Evolutionary conservation across 208 protist species (phyloP).

Genomic region (Zelonia costaricensis): DNA sequence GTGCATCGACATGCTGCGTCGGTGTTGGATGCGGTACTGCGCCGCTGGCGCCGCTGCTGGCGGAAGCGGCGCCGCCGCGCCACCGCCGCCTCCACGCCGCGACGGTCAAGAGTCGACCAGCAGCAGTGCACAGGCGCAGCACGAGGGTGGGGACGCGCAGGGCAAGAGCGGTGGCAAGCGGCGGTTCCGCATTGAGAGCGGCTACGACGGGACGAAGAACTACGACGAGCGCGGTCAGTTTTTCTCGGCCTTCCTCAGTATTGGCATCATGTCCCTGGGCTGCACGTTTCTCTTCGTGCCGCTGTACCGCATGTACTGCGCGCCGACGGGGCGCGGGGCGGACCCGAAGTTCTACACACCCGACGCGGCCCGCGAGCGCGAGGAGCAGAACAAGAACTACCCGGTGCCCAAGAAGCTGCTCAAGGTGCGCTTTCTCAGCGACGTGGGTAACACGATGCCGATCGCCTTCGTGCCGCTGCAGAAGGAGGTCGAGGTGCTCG

Average conservation of each 20-base stretch:
- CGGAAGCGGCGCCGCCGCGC: slow-evolving; percentile 1
- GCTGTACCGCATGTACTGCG: slow-evolving; percentile 90
- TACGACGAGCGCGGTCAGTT: slow-evolving; percentile 85
- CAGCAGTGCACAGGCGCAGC: not conserved
- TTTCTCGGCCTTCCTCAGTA: slow-evolving; percentile 79
- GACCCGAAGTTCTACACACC: slow-evolving; percentile 89
- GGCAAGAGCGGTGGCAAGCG: slow-evolving; percentile 19
- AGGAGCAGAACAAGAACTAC: slow-evolving; percentile 71
- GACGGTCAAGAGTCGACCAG: not conserved
- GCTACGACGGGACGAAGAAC: slow-evolving; percentile 55
- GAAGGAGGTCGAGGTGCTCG: slow-evolving; percentile 87
- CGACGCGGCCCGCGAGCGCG: slow-evolving; percentile 59
- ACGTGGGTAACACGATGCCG: slow-evolving; percentile 90
- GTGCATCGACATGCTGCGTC: slow-evolving; percentile 68
- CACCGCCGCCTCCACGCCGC: slow-evolving; percentile 2
- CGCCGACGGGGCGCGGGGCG: slow-evolving; percentile 69
- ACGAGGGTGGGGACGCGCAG: not conserved
- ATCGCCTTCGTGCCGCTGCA: slow-evolving; percentile 92
- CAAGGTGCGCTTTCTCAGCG: slow-evolving; percentile 83
- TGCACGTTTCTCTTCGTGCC: slow-evolving; percentile 90
- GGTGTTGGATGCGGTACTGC: slow-evolving; percentile 30
- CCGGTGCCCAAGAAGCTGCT: slow-evolving; percentile 80
- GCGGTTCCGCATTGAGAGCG: slow-evolving; percentile 69
- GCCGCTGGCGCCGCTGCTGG: slow-evolving; percentile 20
- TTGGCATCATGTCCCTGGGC: slow-evolving; percentile 81